Conservation (phyloP, 148 eudicot species). For the Camellia sinensis region DNA sequence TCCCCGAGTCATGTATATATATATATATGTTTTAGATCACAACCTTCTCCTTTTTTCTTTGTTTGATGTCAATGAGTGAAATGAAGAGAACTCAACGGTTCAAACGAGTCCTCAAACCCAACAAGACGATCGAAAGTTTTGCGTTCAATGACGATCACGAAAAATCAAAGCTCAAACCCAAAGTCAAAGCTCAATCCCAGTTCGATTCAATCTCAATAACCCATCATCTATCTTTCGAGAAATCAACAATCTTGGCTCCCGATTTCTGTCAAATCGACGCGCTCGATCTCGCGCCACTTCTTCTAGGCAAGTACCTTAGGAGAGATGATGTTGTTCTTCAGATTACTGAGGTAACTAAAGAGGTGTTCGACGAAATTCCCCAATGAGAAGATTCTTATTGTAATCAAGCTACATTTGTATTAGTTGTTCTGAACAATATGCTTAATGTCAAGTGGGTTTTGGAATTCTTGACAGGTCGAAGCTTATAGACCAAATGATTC, state of each 20-base stretch:
- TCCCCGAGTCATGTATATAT: not conserved
- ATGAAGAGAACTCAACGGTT: conserved; percentile 37
- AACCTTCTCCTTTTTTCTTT: not conserved
- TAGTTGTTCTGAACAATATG: not conserved
- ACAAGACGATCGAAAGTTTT: not conserved
- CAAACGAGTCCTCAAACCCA: conserved; percentile 16
- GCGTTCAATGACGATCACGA: conserved; percentile 15
- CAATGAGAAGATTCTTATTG: not conserved
- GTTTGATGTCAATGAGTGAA: not conserved
- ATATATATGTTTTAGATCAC: not conserved
- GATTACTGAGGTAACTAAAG: conserved; percentile 73
- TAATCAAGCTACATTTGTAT: not conserved
- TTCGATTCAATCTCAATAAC: conserved; percentile 5
- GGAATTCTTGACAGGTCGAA: conserved; percentile 61
- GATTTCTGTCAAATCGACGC: conserved; percentile 77
- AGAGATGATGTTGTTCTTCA: conserved; percentile 81
- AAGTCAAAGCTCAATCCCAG: conserved; percentile 26
- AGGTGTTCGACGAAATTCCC: conserved; percentile 38
- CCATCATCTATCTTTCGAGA: conserved; percentile 11
- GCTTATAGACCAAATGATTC: conserved; percentile 92
- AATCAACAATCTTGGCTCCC: conserved; percentile 31
- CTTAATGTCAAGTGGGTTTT: not conserved
- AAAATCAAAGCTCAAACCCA: conserved; percentile 18
- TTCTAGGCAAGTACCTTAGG: conserved; percentile 80
- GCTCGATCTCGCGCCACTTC: conserved; percentile 89